Percentiles rank a stretch among this genome's conserved stretches.
These are phyloP conservation scores for Meyerozyma sp. DNA, from an alignment of 1,139 yeast species.

Conservation along the genomic window DNA sequence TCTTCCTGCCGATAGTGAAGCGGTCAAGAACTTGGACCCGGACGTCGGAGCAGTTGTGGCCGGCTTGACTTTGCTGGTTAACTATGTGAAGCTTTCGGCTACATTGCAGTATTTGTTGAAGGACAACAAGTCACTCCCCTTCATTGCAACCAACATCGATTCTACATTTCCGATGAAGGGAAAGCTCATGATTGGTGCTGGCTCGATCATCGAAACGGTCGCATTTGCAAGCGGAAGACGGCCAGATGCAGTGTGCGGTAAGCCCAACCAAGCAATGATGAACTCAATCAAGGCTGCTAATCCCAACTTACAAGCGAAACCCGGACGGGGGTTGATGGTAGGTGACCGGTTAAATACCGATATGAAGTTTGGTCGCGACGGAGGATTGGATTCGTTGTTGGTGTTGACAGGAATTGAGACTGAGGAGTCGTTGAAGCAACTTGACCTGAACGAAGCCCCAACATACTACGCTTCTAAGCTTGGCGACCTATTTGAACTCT, in stretches of 20 bases:
- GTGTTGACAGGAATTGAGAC: constrained; percentile 90
- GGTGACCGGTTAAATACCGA: constrained; percentile 96
- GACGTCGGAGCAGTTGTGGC: constrained; percentile 84
- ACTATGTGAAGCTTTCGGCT: constrained; percentile 74
- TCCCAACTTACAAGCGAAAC: constrained; percentile 41
- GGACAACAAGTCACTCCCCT: constrained; percentile 60
- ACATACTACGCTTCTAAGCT: constrained; percentile 65
- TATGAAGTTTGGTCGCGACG: constrained; percentile 83
- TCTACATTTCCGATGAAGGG: constrained; percentile 92
- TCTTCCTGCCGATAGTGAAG: constrained; percentile 10
- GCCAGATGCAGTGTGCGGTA: constrained; percentile 71
- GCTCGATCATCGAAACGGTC: constrained; percentile 81
- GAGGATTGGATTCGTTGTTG: constrained; percentile 76
- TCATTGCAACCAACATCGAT: constrained; percentile 93
- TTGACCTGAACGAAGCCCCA: constrained; percentile 48
- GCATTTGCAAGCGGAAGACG: constrained; percentile 70
- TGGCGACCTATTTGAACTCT: constrained; percentile 67
- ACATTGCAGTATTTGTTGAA: constrained; percentile 72
- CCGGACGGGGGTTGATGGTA: constrained; percentile 75
- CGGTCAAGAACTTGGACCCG: constrained; percentile 50
- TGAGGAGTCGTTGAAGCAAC: constrained; percentile 48
- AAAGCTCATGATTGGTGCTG: constrained; percentile 86
- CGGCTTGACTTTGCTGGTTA: constrained; percentile 72
- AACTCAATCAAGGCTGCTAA: constrained; percentile 76
- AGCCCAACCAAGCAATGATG: constrained; percentile 88